A percentile compares a stretch with the other conserved stretches of the same genome.
Evolutionary conservation across 495 filamentous ascomycete species (phyloP).

Genomic region (Penicillium antarcticum): DNA sequence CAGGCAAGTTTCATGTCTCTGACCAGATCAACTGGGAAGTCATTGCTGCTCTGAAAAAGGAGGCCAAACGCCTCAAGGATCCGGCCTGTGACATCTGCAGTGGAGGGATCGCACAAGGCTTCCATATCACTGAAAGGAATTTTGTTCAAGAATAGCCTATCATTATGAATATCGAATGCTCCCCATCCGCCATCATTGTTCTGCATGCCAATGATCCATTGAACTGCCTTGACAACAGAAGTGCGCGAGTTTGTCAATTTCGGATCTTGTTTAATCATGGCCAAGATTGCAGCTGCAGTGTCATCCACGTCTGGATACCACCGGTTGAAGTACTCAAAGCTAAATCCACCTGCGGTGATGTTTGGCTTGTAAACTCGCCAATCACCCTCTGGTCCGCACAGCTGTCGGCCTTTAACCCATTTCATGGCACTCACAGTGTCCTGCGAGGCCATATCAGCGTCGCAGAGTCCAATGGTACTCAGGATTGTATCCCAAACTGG

Average conservation of each 20-base stretch:
- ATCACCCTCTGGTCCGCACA: constrained; percentile 23
- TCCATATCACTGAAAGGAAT: constrained; percentile 46
- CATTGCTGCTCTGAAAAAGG: background rate
- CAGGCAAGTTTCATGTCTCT: background rate
- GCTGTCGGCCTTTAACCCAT: constrained; percentile 27
- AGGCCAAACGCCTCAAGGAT: constrained; percentile 38
- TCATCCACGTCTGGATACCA: constrained; percentile 44
- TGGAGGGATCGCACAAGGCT: constrained; percentile 29
- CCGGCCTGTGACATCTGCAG: constrained; percentile 34
- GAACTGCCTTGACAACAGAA: constrained; percentile 12
- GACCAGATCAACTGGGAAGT: background rate
- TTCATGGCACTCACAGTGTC: no score
- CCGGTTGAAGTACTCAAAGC: constrained; percentile 32
- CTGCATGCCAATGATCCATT: constrained; percentile 45
- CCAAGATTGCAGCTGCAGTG: constrained; percentile 35
- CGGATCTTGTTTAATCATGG: constrained; percentile 26
- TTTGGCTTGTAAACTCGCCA: constrained; percentile 27
- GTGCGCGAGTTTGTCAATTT: background rate
- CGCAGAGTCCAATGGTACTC: constrained; percentile 28
- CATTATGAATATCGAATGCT: constrained; percentile 37
- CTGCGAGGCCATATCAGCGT: no score
- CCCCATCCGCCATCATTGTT: constrained; percentile 44
- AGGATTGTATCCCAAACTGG: constrained; percentile 39
- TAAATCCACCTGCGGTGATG: constrained; percentile 24
- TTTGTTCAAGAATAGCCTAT: constrained; percentile 35